A percentile compares a stretch with the other conserved stretches of the same genome.
phyloP scores from a whole-genome alignment of 2,329 filamentous ascomycete genomes.

The Thelonectria blattea region DNA sequence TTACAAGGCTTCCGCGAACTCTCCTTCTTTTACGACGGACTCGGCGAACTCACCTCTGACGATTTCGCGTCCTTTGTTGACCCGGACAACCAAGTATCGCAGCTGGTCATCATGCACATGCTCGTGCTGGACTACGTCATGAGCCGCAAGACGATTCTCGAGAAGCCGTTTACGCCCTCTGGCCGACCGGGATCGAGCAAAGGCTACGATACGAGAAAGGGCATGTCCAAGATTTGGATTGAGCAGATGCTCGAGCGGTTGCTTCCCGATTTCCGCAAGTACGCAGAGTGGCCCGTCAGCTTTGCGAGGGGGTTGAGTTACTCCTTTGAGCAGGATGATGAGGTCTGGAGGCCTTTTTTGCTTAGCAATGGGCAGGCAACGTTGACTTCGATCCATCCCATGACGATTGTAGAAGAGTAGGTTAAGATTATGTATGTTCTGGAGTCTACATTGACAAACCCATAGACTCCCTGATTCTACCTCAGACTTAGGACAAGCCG shows the following conservation, averaged over 20 bases:
- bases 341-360: conserved; percentile 34
- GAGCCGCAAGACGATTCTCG: conserved; percentile 29
- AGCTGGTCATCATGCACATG: conserved; percentile 47
- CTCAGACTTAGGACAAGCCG: background rate
- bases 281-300: conserved; percentile 43
- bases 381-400: background rate
- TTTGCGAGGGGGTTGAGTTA: conserved; percentile 33
- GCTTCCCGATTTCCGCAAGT: conserved; percentile 39
- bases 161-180: conserved; percentile 2
- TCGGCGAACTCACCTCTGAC: conserved; percentile 37
- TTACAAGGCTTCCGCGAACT: conserved; percentile 35
- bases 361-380: conserved; percentile 26
- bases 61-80: conserved; percentile 44
- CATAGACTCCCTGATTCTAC: background rate
- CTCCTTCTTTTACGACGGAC: conserved; percentile 38
- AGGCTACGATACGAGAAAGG: conserved; percentile 32
- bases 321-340: conserved; percentile 31
- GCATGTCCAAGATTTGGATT: conserved; percentile 47
- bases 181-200: conserved; percentile 2
- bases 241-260: conserved; percentile 43
- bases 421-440: background rate
- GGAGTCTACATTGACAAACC: background rate
- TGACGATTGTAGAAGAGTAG: conserved; percentile 11
- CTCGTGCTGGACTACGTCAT: conserved; percentile 43
- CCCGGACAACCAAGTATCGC: conserved; percentile 39